Percentiles rank a stretch among this genome's conserved stretches.
phyloP scores from a whole-genome alignment of 768 basidiomycete species.

The Holtermanniella nyarrowii region DNA sequence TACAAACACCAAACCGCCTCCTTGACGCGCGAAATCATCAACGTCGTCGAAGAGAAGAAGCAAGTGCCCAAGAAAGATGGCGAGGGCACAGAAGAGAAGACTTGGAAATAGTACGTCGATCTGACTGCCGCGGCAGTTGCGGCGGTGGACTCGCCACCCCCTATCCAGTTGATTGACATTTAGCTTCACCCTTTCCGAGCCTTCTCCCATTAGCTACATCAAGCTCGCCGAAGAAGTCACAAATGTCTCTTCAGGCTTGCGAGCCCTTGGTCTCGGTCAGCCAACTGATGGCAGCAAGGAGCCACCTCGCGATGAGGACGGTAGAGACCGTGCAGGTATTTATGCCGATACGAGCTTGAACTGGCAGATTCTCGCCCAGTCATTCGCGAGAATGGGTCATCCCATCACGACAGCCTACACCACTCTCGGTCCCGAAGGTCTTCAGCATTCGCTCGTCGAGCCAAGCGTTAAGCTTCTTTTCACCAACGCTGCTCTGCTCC shows the following conservation, averaged over 20 bases:
- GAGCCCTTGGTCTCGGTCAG: slow-evolving; percentile 16
- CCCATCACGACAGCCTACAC: slow-evolving; percentile 39
- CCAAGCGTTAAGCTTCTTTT: slow-evolving; percentile 73
- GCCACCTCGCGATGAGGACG: slow-evolving; percentile 7
- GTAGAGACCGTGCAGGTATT: slow-evolving; percentile 27
- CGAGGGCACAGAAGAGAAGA: slow-evolving; percentile 30
- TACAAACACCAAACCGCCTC: slow-evolving; percentile 30
- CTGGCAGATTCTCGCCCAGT: slow-evolving; percentile 38
- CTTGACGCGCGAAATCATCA: slow-evolving; percentile 28
- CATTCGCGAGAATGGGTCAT: slow-evolving; percentile 30
- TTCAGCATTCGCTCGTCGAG: slow-evolving; percentile 77
- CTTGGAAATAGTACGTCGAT: slow-evolving; percentile 39
- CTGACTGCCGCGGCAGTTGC: background rate
- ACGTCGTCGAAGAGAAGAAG: slow-evolving; percentile 38
- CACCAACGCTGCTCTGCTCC: slow-evolving; percentile 78
- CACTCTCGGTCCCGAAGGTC: slow-evolving; percentile 44
- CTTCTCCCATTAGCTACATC: slow-evolving; percentile 32
- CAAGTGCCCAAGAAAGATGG: slow-evolving; percentile 27
- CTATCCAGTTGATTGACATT: background rate
- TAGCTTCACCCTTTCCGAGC: slow-evolving; percentile 38
- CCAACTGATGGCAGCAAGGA: slow-evolving; percentile 20
- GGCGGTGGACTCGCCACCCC: too few relatives aligned
- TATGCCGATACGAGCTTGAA: slow-evolving; percentile 39
- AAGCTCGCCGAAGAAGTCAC: slow-evolving; percentile 17
- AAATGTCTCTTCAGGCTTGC: slow-evolving; percentile 24